Percentiles rank a stretch among this genome's conserved stretches.
Conservation (phyloP, 371 early-diverging fungal species). For the Cokeromyces recurvatus region DNA sequence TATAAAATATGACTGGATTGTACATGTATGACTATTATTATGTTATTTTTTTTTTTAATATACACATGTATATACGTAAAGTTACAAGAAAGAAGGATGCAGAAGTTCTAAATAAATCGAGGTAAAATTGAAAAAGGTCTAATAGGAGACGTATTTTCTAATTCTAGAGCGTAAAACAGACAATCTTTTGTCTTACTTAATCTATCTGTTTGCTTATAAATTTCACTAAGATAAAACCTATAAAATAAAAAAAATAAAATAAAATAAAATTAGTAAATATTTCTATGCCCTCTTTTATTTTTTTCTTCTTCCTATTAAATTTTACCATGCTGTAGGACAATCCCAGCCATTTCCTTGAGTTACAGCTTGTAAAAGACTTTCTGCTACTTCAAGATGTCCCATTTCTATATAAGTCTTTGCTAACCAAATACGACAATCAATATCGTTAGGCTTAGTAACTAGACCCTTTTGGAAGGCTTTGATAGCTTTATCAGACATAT, state of each 20-base stretch:
- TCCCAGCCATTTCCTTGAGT: constrained; percentile 60
- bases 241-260: neutral
- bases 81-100: too few species aligned
- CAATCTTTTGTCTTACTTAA: constrained; percentile 59
- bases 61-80: too few species aligned
- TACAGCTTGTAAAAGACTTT: constrained; percentile 47
- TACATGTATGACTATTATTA: too few species aligned
- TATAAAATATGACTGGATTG: too few species aligned
- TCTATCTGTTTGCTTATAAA: constrained; percentile 51
- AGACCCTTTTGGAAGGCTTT: constrained; percentile 52
- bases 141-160: constrained; percentile 61
- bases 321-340: constrained; percentile 57
- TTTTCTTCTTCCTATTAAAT: neutral
- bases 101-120: constrained; percentile 19
- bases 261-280: neutral
- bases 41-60: too few species aligned
- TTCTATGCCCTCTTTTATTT: neutral
- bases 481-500: constrained; percentile 36
- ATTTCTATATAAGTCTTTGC: constrained; percentile 39
- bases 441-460: constrained; percentile 40
- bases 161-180: constrained; percentile 66
- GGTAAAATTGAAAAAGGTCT: constrained; percentile 55
- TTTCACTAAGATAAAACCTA: constrained; percentile 52
- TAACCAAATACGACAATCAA: constrained; percentile 39
- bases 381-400: constrained; percentile 45